A percentile compares a stretch with the other conserved stretches of the same genome.
Conservation (phyloP, 495 filamentous ascomycete species). For the Penicillium angulare region DNA sequence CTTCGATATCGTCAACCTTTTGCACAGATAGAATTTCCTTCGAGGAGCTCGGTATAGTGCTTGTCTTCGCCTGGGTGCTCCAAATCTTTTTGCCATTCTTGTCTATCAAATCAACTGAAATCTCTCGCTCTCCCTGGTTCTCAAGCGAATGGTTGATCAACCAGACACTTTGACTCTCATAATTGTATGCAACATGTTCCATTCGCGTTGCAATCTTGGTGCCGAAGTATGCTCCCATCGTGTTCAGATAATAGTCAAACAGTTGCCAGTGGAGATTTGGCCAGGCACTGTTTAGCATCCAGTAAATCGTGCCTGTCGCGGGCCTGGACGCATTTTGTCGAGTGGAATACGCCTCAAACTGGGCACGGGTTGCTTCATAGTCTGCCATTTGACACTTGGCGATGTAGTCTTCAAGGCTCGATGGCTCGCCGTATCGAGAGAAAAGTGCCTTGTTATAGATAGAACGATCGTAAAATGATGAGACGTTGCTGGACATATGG, state of each 20-base stretch:
- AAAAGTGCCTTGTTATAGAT: constrained; percentile 58
- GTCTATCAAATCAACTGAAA: constrained; percentile 50
- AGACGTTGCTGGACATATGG: constrained; percentile 57
- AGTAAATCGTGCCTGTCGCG: constrained; percentile 63
- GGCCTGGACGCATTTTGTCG: constrained; percentile 50
- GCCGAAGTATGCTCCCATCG: constrained; percentile 59
- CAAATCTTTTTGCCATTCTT: constrained; percentile 41
- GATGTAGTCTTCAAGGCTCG: constrained; percentile 54
- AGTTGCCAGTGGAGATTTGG: constrained; percentile 66
- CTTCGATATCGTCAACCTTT: constrained; percentile 34
- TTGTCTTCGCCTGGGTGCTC: constrained; percentile 15
- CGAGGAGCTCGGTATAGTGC: constrained; percentile 26
- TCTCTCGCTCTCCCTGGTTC: constrained; percentile 35
- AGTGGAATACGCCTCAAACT: constrained; percentile 57
- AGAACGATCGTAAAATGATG: constrained; percentile 51
- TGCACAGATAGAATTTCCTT: constrained; percentile 19
- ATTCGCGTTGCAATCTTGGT: constrained; percentile 49
- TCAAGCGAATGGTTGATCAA: constrained; percentile 56
- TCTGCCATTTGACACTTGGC: constrained; percentile 57
- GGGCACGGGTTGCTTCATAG: constrained; percentile 60
- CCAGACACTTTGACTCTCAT: constrained; percentile 41
- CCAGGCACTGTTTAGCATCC: constrained; percentile 69
- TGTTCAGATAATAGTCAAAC: constrained; percentile 62
- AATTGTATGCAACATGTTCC: constrained; percentile 61
- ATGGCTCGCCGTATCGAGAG: constrained; percentile 52